Percentiles rank a stretch among this genome's conserved stretches.
These are phyloP conservation scores for Aspergillus ostianus DNA, from an alignment of 495 filamentous ascomycete genomes.

Conservation along the genomic window DNA sequence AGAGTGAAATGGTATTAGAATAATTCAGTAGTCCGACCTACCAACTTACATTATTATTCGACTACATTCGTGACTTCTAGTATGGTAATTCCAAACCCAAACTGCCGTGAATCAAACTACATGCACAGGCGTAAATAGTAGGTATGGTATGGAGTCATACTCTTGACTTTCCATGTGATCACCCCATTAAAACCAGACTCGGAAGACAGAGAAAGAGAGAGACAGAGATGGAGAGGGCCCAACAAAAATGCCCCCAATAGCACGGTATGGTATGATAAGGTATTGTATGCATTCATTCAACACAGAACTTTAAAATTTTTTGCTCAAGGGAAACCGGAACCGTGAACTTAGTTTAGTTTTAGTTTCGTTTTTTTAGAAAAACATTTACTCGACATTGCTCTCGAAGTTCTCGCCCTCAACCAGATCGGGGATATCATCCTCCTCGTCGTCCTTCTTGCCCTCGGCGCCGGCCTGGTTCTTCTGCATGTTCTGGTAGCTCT, in stretches of 20 bases:
- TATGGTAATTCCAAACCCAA: no score
- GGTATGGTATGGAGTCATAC: no score
- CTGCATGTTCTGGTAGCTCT: conserved; percentile 99
- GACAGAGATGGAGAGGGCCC: neutral
- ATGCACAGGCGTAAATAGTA: no score
- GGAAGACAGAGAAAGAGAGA: neutral
- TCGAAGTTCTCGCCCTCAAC: conserved; percentile 97
- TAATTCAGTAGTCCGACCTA: no score
- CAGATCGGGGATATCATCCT: conserved; percentile 90
- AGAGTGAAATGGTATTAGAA: neutral
- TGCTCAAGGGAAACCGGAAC: conserved; percentile 6
- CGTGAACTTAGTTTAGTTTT: conserved; percentile 2
- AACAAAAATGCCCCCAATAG: no score
- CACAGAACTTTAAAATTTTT: conserved; percentile 7
- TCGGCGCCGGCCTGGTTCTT: conserved; percentile 77
- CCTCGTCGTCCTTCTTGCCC: conserved; percentile 71
- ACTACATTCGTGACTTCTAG: no score
- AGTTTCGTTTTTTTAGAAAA: conserved; percentile 6
- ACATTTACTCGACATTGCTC: conserved; percentile 81
- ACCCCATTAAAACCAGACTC: no score
- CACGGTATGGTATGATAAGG: no score
- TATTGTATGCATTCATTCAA: no score
- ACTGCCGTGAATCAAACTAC: no score
- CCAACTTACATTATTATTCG: no score
- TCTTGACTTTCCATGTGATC: no score